phyloP scores from a whole-genome alignment of 176 grass and related monocot genomes.

The Lolium multiflorum region DNA sequence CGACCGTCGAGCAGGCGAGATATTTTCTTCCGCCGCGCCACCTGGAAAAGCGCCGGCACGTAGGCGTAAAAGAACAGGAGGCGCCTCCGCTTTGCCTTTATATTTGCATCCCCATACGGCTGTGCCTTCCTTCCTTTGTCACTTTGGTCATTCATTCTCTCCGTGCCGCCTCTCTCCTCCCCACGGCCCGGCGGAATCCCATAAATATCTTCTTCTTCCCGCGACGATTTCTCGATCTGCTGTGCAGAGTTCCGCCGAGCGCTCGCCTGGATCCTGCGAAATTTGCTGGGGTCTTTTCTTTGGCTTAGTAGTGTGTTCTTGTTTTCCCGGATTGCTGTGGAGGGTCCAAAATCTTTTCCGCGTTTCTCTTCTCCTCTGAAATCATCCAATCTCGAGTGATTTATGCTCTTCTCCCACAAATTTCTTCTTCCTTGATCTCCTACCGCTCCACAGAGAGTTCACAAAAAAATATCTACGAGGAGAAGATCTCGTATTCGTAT shows the following conservation, averaged over 20 bases:
- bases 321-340: conserved; percentile 19
- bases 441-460: background rate
- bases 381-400: background rate
- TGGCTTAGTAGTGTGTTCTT: background rate
- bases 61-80: conserved; percentile 43
- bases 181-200: background rate
- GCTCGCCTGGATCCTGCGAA: background rate
- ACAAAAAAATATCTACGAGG: background rate
- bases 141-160: conserved; percentile 12
- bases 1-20: background rate
- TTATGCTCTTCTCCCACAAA: background rate
- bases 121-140: background rate
- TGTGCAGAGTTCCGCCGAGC: too few species aligned
- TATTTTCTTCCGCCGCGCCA: conserved; percentile 49
- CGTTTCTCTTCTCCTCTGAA: background rate
- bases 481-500: background rate
- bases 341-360: conserved; percentile 30
- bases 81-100: background rate
- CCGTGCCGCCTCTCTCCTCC: background rate
- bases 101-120: background rate
- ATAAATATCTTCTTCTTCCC: background rate
- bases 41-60: conserved; percentile 59
- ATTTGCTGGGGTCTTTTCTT: background rate
- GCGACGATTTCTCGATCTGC: background rate
- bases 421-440: conserved; percentile 8